These are phyloP conservation scores for Nemania sp. DNA, from an alignment of 2,329 filamentous ascomycete genomes.

Conservation along the genomic window DNA sequence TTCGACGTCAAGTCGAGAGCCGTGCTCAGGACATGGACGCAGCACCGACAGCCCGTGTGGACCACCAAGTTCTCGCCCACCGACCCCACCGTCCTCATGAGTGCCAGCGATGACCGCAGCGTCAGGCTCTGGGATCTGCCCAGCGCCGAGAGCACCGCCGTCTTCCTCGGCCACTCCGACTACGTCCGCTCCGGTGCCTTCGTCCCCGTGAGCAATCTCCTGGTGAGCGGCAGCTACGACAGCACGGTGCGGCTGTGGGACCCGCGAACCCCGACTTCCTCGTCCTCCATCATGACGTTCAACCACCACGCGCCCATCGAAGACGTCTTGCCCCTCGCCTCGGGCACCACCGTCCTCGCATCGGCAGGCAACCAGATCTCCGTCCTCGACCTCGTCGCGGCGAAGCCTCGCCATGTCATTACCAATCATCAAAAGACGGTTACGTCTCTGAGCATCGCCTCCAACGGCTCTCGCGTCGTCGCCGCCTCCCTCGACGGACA, in stretches of 20 bases:
- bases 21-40: constrained; percentile 92
- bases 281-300: constrained; percentile 80
- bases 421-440: constrained; percentile 98
- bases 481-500: constrained; percentile 92
- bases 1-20: constrained; percentile 88
- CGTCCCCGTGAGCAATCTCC: constrained; percentile 78
- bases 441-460: constrained; percentile 81
- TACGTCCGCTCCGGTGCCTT: constrained; percentile 90
- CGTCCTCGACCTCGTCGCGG: constrained; percentile 90
- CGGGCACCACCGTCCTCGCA: constrained; percentile 83
- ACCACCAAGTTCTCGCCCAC: constrained; percentile 87
- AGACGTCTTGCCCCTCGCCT: constrained; percentile 82
- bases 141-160: constrained; percentile 73
- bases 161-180: constrained; percentile 85
- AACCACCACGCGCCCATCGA: constrained; percentile 92
- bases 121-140: constrained; percentile 95
- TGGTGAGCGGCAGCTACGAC: constrained; percentile 93
- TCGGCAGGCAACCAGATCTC: constrained; percentile 85
- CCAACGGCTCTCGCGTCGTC: constrained; percentile 78
- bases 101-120: constrained; percentile 88
- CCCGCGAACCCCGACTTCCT: constrained; percentile 69
- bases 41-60: constrained; percentile 94
- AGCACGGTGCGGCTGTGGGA: constrained; percentile 94
- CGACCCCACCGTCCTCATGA: constrained; percentile 86
- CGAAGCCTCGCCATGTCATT: constrained; percentile 82